Conservation (phyloP, 768 basidiomycete species). For the Rhodotorula diobovata region DNA sequence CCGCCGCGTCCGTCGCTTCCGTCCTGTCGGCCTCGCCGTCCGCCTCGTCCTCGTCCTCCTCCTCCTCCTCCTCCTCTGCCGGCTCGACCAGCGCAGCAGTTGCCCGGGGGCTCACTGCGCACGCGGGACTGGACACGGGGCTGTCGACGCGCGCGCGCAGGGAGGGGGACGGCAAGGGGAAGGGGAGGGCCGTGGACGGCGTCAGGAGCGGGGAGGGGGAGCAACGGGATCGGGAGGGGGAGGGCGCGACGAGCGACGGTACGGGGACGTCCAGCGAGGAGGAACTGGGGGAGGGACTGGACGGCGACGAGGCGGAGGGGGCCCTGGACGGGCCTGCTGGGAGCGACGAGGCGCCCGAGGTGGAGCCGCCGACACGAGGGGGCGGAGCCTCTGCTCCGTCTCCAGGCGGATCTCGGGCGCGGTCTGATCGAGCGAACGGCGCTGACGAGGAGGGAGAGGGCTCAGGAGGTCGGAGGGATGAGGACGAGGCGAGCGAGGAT, state of each 20-base stretch:
- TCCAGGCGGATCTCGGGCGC: background rate
- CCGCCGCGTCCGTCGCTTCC: background rate
- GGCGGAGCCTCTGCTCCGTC: no score
- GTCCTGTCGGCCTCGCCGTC: background rate
- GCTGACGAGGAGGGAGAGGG: background rate
- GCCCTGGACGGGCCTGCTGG: no score
- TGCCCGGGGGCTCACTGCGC: no score
- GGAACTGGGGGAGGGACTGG: conserved; percentile 23
- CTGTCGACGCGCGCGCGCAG: no score
- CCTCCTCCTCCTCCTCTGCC: no score
- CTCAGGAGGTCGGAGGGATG: background rate
- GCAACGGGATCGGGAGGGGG: conserved; percentile 17
- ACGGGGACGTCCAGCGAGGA: conserved; percentile 9
- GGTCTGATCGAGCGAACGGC: background rate
- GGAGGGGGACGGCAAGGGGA: background rate
- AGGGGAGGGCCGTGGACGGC: background rate
- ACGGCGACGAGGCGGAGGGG: background rate
- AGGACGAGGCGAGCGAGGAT: background rate
- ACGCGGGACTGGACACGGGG: no score
- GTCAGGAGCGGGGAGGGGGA: background rate
- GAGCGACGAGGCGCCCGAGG: background rate
- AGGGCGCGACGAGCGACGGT: no score
- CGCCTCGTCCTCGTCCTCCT: no score
- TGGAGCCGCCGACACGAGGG: background rate
- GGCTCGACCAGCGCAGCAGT: no score